Base-by-base conservation (phyloP, 768 basidiomycete genomes). In the Termitomyces sp. region DNA sequence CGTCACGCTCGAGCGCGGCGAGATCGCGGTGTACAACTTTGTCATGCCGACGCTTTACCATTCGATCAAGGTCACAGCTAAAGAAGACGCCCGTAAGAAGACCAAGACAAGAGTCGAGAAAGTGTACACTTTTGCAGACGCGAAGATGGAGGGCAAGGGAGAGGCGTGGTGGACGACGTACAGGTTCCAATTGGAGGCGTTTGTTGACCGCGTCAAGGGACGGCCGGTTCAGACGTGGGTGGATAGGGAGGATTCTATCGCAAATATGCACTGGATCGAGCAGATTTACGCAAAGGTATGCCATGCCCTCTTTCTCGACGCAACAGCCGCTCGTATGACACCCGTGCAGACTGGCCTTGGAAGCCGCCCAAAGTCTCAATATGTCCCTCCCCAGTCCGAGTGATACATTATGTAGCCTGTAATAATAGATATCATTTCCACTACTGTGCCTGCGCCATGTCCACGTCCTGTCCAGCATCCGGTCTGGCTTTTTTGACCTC, bases 91-190 rank as follows among this genome's bases (percentile, higher is more conserved):
- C 7, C 41, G 62, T 22, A 67, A 65, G 20, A 60, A 58, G 12
- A 59, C 50, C 36, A 73, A 73, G 46, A 62, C 63, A 41, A 67
- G 70, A 51, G 73, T 70, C 10, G 78, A 80, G 64, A 80, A 78
- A 64, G 71, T 65, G 3, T 82, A 82, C 63, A 76, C 66, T 22
- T 77, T 73, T 62, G 56, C 54, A 26, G 72, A 73, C 47, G 82
- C 77, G 7, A 77, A 80, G 57, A 50, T 68, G 44, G 64, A 61
- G 42, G 70, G 68, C 37, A 74, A 78, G 55, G 83, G 83, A 22
- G 77, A 85, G 66, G 72, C 72, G 9, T 83, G 81, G 78, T 88
- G 84, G 84, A 72, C 80, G 37, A 80, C 83, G 24, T 80, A 75
- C 57, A 67, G 75, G 39, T 83, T 80, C 59, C 85, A 87, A 68